Evolutionary conservation across 1,284 basidiomycete genomes (phyloP), one percentile per base, ranked within the genome.

Genomic region (Clitocybe nebularis): DNA sequence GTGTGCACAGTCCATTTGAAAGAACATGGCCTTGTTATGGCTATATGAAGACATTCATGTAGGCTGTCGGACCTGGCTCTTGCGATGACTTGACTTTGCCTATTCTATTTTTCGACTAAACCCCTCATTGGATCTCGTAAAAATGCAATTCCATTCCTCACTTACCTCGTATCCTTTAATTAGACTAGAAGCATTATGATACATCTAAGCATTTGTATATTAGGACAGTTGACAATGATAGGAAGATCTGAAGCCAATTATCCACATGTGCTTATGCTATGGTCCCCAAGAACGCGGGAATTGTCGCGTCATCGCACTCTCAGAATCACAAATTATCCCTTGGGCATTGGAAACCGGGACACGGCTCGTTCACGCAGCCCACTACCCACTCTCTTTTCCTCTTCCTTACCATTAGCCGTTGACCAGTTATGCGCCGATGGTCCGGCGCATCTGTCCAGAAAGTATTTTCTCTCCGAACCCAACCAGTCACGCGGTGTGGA

Each of bases 201-300:
- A 20, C 5, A 7, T 20, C 13, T 7, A 23, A 19, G 17, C 3
- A 14, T 20, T 19, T 24, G 37, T 39, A 39, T 20, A 28, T 13
- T 39, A 39, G 25, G 17, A 19, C 37, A 29, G 17, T 26, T 39
- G 13, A 36, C 11, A 14, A 32, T 9, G 16, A 29, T n/a, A 29
- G n/a, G 8, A 29, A 29, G 8, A 11, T 29, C 16, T 29, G 28
- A n/a, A 29, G 16, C n/a, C n/a, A 29, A 29, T 14, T 11, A 29
- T 29, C 5, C 21, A 11, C 8, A n/a, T 21, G 23, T 36, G 16
- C 16, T 24, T 8, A 10, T 32, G 5, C n/a, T 16, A 32, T 9
- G 19, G 6, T 32, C 19, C 10, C 19, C n/a, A n/a, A n/a, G 39
- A 43, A 50, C 59, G 62, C 62, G 61, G 59, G 57, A 61, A 62